Base-by-base conservation (phyloP, 768 basidiomycete genomes). In the Mycena maculata region DNA sequence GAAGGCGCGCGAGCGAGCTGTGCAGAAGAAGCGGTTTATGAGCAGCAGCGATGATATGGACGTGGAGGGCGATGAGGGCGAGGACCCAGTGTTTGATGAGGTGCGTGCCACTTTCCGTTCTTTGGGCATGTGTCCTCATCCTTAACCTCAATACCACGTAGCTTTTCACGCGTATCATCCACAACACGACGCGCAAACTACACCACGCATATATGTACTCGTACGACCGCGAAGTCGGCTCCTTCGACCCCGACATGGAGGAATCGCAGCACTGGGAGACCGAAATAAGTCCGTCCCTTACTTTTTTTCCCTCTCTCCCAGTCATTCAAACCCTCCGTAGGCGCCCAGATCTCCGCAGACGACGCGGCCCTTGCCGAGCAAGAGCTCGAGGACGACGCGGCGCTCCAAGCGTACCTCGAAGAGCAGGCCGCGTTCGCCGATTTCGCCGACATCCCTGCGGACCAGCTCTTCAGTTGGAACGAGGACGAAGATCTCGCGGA, bases 1-100 rank as follows among this genome's bases (percentile, higher is more conserved):
- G 36, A 85, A 84, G 68, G 87, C 87, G 23, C 81, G 90, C 49
- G 82, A 83, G 44, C 83, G 80, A 31, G 85, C 84, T 13, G 76
- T 90, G 16, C 67, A 68, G 41, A 72, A 75, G 31, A 74, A 76
- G 23, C 78, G 77, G 18, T 76, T 77, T 63, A 82, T 83, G 22
- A 72, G 76, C 11, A 87, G 84, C 66, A 87, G 89, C 69, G 81
- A 81, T 28, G 77, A 77, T 11, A 80, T 80, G 3, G 85, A 84
- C 27, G 72, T 76, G 23, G 76, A 89, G 67, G 86, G 86, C 36
- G 89, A 90, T 22, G 88, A 88, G 16, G 57, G 52, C 22, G 53
- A 63, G 3, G 63, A 65, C 39, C 25, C 33, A 4, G 15, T 31
- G 38, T 38, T 55, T 25, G 65, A 67, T 45, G 65, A 54, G 33